Evolutionary conservation across 306 rosid species (phyloP), one percentile per base, ranked within the genome.

Genomic region (Cicer yamashitae): DNA sequence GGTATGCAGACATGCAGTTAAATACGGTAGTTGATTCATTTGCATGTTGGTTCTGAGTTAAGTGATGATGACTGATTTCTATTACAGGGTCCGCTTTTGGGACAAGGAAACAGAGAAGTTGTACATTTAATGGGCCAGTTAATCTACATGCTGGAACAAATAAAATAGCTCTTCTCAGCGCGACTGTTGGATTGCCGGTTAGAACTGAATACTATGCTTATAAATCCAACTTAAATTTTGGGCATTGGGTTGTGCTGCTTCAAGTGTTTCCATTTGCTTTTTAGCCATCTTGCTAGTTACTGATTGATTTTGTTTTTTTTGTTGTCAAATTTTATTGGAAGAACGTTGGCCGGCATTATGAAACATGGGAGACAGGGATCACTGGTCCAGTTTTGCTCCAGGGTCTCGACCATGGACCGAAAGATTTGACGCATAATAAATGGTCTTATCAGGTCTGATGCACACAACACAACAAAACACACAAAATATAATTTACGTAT

Each of bases 161-260:
- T 63, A 88, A 78, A 85, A 88, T 94, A 76, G 87, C 99, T 62
- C 90, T 94, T 56, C 98, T 94, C 67, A 94, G 98, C 58, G 71
- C 89, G 18, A 90, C 99, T 39, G 93, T 92, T 61, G 99, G 99
- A 87, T 87, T 94, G 72, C 98, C 89, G 30, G 99, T 94, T 22
- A 79, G 90, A 77, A 46, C 56, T 88, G 7, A 79, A 84, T 68
- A 22, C 51, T 78, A 47, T 80, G 68, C 43, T 59, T 81, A 50
- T 43, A 70, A 72, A 39, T 47, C 82, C 62, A 77, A 12, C 68
- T 57, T 41, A 60, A 75, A 38, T 43, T 43, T 14, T 70, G 17
- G 22, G 8, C 63, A 22, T 57, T 57, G 8, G 20, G 65, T 52
- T 64, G 12, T 44, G 41, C 44, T 45, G 53, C 50, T 73, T 10